Base-by-base conservation (phyloP, 495 filamentous ascomycete species). In the Pseudomonodictys pantanalensis region DNA sequence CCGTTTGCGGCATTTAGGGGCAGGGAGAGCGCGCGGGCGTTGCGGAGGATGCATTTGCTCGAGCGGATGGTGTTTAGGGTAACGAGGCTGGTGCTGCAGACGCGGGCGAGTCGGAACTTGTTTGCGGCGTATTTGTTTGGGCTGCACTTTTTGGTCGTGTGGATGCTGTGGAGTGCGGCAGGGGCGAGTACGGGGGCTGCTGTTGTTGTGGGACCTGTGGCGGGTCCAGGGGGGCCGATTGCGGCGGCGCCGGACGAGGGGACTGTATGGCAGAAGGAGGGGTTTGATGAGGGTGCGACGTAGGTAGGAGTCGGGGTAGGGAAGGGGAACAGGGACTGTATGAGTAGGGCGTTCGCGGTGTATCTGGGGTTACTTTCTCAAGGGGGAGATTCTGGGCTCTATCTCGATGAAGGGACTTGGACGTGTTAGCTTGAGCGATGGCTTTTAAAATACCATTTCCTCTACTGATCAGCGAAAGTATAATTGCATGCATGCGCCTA, bases 1-100 rank as follows among this genome's bases (percentile, higher is more conserved):
- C 93, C 93, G 0, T 99, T 99, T 68, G 92, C 92, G 24, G 91
- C 89, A 6, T 98, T 97, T 74, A 81, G 91, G 35, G 91, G 93
- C 4, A 85, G 92, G 33, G 93, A 99, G 77, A 89, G 87, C 32
- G 86, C 90, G 5, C 79, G 93, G 28, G 95, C 93, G n/a, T 90
- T 95, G 72, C 91, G 92, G 67, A 84, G 93, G 28, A 96, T 99
- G 92, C 90, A 83, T 58, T 73, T 97, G 4, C 90, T 91, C 0
- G 93, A 99, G 76, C 79, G 95, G 24, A 77, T 90, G 12, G 87
- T 99, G 17, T 96, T 93, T 73, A 91, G 90, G 11, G 80, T 97
- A 56, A 95, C 93, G 20, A 81, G 91, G 48, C 87, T 96, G 70
- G 89, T 97, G 48, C 77, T 99, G 53, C 91, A 92, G 30, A 96